Base-by-base conservation (phyloP, 2,329 filamentous ascomycete genomes). In the Penicillium verrucosum region DNA sequence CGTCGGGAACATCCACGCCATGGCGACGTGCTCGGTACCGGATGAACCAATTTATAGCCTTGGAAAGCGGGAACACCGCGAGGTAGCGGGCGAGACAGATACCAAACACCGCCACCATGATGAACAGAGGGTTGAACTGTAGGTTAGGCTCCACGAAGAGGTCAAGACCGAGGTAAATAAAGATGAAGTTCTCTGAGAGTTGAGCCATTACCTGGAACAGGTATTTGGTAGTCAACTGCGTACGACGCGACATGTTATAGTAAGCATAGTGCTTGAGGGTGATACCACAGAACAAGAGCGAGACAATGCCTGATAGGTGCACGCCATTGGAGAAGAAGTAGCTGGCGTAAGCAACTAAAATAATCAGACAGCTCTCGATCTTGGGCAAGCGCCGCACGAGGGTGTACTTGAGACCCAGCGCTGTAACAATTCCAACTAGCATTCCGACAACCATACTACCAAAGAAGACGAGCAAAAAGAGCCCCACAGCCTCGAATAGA, bases 211-310 rank as follows among this genome's bases (percentile, higher is more conserved):
- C 88, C 73, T 96, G 91, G 78, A 99, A 99, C 56, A 97, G 83
- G 76, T 96, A 99, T 74, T 99, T 99, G 51, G 94, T 99, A 16
- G 94, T 96, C 61, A 99, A 86, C 73, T 99, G 94, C 1, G 94
- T 97, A 60, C 94, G 88, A 47, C 94, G 87, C 30, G 94, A 99
- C 94, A 99, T 99, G 79, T 99, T 99, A 82, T 97, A 97, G 78
- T 99, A 99, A 60, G 94, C 94, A 70, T 99, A 99, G 73, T 99
- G 94, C 76, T 99, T 99, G 61, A 99, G 81, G 11, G 94, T 97
- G 66, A 99, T 99, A 54, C 94, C 94, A 74, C 94, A 99, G 80
- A 99, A 99, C 1, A 99, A 81, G 57, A 99, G 73, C 25, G 94
- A 96, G 64, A 99, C 94, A 68, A 99, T 99, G 65, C 92, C 94